A percentile compares a stretch with the other conserved stretches of the same genome.
phyloP scores from a whole-genome alignment of 441 rosid genomes.

The Viola pubescens region DNA sequence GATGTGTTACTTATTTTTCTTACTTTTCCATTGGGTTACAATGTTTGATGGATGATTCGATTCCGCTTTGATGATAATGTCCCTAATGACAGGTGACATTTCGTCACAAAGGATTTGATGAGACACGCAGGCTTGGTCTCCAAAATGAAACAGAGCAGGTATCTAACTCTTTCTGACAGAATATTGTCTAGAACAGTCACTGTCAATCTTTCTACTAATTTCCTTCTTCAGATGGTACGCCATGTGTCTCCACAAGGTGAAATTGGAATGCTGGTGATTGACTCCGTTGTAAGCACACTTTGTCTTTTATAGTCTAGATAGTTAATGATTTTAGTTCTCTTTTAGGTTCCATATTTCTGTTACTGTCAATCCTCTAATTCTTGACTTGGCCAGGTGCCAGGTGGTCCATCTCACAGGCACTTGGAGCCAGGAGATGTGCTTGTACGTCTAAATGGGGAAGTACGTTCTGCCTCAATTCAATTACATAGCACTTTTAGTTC shows the following conservation, averaged over 20 bases:
- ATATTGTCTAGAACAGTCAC: not conserved
- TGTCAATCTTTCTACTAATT: not conserved
- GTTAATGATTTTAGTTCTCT: not conserved
- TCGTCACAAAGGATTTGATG: conserved; percentile 90
- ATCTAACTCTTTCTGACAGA: conserved; percentile 9
- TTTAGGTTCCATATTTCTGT: not conserved
- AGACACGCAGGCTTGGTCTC: conserved; percentile 91
- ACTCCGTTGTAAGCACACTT: conserved; percentile 53
- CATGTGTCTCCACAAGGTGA: conserved; percentile 66
- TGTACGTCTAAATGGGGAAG: conserved; percentile 73
- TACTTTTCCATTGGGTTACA: too few relatives aligned
- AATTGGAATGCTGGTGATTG: conserved; percentile 91
- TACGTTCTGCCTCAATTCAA: conserved; percentile 26
- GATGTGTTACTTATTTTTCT: too few relatives aligned
- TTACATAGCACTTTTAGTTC: not conserved
- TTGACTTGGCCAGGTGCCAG: conserved; percentile 55
- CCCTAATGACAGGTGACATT: conserved; percentile 50
- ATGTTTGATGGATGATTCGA: too few relatives aligned
- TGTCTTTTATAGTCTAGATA: not conserved
- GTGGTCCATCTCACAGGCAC: conserved; percentile 72
- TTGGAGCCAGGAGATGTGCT: conserved; percentile 94
- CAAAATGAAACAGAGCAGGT: conserved; percentile 89
- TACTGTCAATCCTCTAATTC: not conserved
- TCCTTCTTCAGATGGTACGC: conserved; percentile 51
- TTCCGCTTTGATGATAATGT: too few relatives aligned